These are phyloP conservation scores for Kregervanrija fluxuum DNA, from an alignment of 805 yeast species.

Conservation along the genomic window DNA sequence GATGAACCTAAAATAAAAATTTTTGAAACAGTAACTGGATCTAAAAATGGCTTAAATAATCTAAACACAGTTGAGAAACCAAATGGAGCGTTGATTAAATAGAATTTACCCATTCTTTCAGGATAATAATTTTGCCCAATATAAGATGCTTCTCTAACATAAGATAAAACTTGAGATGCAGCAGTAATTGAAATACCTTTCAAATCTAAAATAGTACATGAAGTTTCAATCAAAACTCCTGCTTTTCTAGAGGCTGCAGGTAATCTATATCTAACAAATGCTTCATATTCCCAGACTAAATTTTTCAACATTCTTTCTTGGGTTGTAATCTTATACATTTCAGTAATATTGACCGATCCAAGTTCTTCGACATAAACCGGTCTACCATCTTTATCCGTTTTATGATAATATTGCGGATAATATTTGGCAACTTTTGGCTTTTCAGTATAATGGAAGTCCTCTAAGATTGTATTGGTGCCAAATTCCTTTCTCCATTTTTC, in stretches of 20 bases:
- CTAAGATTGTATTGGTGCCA: conserved; percentile 80
- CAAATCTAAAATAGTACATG: conserved; percentile 92
- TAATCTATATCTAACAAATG: conserved; percentile 73
- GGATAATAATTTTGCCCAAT: conserved; percentile 98
- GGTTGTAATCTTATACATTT: conserved; percentile 88
- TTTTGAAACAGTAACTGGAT: conserved; percentile 95
- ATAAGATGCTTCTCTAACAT: conserved; percentile 86
- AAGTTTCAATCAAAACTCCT: conserved; percentile 80
- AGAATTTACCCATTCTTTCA: conserved; percentile 98
- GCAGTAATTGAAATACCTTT: conserved; percentile 86
- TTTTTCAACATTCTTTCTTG: conserved; percentile 95
- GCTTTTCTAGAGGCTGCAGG: conserved; percentile 90
- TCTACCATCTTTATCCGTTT: conserved; percentile 94
- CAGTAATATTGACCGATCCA: conserved; percentile 82
- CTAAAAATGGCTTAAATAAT: conserved; percentile 87
- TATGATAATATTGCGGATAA: conserved; percentile 97
- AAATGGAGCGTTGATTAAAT: conserved; percentile 92
- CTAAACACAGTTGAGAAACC: conserved; percentile 94
- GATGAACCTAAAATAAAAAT: conserved; percentile 79
- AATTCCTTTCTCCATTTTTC: conserved; percentile 87
- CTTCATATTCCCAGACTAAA: conserved; percentile 96
- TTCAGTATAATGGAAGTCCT: conserved; percentile 88
- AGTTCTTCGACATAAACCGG: conserved; percentile 93
- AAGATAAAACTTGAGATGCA: conserved; percentile 78
- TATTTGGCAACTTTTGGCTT: conserved; percentile 81